A percentile compares a stretch with the other conserved stretches of the same genome.
These are phyloP conservation scores for Digitaria exilis DNA, from an alignment of 202 grass and related monocot species.

Conservation along the genomic window DNA sequence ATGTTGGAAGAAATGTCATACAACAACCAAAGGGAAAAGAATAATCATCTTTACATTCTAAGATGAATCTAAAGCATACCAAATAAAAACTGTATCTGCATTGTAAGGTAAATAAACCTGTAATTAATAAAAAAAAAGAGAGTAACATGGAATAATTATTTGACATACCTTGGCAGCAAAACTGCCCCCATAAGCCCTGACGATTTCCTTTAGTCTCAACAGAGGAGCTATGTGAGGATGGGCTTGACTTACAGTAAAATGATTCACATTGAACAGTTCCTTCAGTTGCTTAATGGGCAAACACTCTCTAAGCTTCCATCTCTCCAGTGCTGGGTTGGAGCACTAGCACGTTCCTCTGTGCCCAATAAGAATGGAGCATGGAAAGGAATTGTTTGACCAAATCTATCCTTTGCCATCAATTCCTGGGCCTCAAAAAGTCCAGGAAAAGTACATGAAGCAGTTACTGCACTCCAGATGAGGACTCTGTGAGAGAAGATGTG, in stretches of 20 bases:
- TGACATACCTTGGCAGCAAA: conserved; percentile 91
- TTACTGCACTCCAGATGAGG: conserved; percentile 97
- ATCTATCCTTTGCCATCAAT: conserved; percentile 97
- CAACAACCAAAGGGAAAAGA: conserved; percentile 10
- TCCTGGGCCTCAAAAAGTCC: conserved; percentile 96
- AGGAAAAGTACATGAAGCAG: conserved; percentile 93
- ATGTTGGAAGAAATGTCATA: neutral
- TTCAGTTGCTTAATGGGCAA: conserved; percentile 89
- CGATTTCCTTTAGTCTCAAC: conserved; percentile 76
- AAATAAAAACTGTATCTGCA: neutral
- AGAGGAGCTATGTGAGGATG: conserved; percentile 93
- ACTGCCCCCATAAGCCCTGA: conserved; percentile 82
- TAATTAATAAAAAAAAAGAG: neutral
- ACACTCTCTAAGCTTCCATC: conserved; percentile 96
- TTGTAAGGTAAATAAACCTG: neutral
- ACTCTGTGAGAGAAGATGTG: too few relatives aligned
- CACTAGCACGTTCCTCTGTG: conserved; percentile 41
- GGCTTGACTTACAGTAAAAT: conserved; percentile 97
- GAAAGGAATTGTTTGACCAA: conserved; percentile 83
- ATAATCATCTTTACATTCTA: conserved; percentile 29
- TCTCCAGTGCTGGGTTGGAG: conserved; percentile 71
- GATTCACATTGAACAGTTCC: conserved; percentile 96
- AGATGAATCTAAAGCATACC: neutral
- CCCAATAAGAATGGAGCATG: conserved; percentile 55
- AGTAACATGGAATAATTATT: neutral